Conservation (phyloP, 345 rosid genomes). For the Noccaea bulbosa region DNA sequence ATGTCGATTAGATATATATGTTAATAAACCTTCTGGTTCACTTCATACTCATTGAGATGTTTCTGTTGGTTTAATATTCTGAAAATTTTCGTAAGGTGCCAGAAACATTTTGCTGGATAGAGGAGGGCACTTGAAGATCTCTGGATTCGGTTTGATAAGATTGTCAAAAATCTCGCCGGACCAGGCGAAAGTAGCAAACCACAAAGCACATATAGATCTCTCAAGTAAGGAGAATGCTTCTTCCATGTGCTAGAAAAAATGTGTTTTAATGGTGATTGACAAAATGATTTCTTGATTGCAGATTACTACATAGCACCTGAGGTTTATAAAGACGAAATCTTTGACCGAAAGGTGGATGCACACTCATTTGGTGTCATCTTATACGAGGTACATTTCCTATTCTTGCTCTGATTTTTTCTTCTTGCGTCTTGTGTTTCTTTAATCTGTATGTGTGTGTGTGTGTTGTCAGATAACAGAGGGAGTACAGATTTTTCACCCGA, state of each 20-base stretch:
- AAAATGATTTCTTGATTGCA: constrained; percentile 40
- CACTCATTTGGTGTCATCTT: constrained; percentile 82
- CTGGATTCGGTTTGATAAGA: constrained; percentile 78
- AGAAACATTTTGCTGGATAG: constrained; percentile 98
- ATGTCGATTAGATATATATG: constrained; percentile 40
- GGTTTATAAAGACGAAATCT: constrained; percentile 62
- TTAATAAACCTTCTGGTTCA: constrained; percentile 4
- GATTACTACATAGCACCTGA: constrained; percentile 87
- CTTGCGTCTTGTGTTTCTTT: neutral
- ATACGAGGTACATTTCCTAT: constrained; percentile 65
- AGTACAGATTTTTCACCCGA: constrained; percentile 67
- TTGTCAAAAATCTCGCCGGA: constrained; percentile 60
- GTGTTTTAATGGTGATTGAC: neutral
- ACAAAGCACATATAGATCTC: constrained; percentile 51
- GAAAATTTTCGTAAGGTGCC: constrained; percentile 88
- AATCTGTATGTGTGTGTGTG: constrained; percentile 23
- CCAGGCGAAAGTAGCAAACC: constrained; percentile 57
- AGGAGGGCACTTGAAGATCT: constrained; percentile 77
- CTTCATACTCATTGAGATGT: constrained; percentile 42
- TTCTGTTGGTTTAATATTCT: constrained; percentile 62
- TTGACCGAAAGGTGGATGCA: constrained; percentile 73
- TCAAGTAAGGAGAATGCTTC: constrained; percentile 57
- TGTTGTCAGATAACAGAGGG: constrained; percentile 81
- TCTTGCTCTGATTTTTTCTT: neutral
- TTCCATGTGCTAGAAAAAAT: neutral